phyloP scores from a whole-genome alignment of 306 rosid genomes.

The Bauhinia variegata region DNA sequence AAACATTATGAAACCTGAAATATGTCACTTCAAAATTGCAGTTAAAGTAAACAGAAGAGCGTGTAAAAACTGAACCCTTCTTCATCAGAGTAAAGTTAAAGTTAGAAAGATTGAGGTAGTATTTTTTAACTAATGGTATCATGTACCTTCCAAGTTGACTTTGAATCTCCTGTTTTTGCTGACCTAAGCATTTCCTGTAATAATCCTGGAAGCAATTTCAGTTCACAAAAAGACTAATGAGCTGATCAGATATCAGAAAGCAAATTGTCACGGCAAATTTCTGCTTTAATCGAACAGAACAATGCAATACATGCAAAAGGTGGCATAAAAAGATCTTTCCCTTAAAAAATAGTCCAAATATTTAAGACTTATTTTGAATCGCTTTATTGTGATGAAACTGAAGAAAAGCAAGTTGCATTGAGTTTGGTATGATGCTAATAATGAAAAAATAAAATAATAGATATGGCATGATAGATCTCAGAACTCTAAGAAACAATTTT shows the following conservation, averaged over 20 bases:
- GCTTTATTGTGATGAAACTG: constrained; percentile 5
- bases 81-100: constrained; percentile 14
- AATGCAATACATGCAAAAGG: constrained; percentile 15
- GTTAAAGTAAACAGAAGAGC: constrained; percentile 29
- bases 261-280: constrained; percentile 17
- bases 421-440: not conserved
- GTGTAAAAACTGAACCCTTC: not conserved
- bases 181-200: constrained; percentile 90
- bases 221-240: constrained; percentile 21
- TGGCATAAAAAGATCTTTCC: constrained; percentile 3
- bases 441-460: constrained; percentile 21
- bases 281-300: constrained; percentile 1
- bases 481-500: not conserved
- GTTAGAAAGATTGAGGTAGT: constrained; percentile 9
- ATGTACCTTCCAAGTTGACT: constrained; percentile 90
- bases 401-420: constrained; percentile 3
- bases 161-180: constrained; percentile 83
- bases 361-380: too few species aligned
- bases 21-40: not conserved
- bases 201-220: constrained; percentile 60
- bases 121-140: constrained; percentile 21
- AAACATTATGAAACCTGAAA: constrained; percentile 14
- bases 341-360: constrained; percentile 19
- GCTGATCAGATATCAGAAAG: constrained; percentile 9
- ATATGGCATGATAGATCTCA: not conserved